Conservation (phyloP, 2,329 filamentous ascomycete genomes). For the Epichloe sibirici region DNA sequence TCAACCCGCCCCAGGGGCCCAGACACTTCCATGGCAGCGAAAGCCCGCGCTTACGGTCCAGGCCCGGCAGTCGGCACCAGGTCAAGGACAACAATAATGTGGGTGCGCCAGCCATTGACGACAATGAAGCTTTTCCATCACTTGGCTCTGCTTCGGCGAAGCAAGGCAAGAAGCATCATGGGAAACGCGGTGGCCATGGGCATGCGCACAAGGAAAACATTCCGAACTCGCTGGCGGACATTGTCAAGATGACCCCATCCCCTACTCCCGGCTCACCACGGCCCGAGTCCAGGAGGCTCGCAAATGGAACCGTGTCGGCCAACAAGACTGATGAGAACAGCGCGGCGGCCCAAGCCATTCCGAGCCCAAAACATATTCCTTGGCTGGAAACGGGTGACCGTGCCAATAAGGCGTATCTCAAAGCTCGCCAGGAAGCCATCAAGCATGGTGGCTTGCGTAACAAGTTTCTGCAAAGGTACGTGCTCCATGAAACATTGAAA, state of each 20-base stretch:
- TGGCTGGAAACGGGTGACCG: constrained; percentile 91
- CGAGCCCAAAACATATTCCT: constrained; percentile 80
- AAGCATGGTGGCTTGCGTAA: constrained; percentile 94
- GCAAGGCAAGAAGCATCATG: constrained; percentile 81
- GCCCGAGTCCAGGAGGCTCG: constrained; percentile 37
- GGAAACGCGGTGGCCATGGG: constrained; percentile 75
- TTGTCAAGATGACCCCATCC: constrained; percentile 89
- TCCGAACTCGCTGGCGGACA: constrained; percentile 77
- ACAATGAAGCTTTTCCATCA: constrained; percentile 89
- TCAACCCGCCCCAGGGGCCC: constrained; percentile 59
- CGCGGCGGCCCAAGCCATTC: constrained; percentile 69
- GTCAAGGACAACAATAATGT: constrained; percentile 48
- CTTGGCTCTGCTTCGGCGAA: constrained; percentile 67
- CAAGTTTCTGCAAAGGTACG: constrained; percentile 86
- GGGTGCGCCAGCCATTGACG: constrained; percentile 69
- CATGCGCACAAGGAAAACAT: constrained; percentile 55
- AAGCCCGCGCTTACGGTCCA: constrained; percentile 61
- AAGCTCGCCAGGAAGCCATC: constrained; percentile 89
- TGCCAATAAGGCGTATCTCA: constrained; percentile 88
- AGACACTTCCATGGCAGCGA: constrained; percentile 49
- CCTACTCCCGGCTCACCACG: constrained; percentile 52
- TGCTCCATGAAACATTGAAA: background rate
- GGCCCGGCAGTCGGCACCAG: constrained; percentile 69
- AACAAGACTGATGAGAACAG: constrained; percentile 57
- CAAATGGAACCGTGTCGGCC: background rate